Base-by-base conservation (phyloP, 1,284 basidiomycete genomes). In the Sphaerobolus stellatus region DNA sequence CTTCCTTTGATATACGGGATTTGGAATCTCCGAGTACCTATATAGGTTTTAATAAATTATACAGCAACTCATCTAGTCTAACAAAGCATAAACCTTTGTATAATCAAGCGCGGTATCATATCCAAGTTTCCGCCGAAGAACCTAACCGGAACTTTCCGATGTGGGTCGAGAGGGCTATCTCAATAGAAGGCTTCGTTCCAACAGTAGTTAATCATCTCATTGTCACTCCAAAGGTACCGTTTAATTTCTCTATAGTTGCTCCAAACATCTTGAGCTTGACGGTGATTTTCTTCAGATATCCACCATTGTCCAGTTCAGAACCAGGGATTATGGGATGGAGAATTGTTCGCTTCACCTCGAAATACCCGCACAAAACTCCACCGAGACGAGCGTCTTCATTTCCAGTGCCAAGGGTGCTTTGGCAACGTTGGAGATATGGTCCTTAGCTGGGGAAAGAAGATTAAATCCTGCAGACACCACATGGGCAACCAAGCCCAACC, bases 241-340 rank as follows among this genome's bases (percentile, higher is more conserved):
- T 38, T 22, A 38, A 22, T 22, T 38, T 38, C 36, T 38, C 36
- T 7, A n/a, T 38, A 7, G 4, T 16, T 7, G 3, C 7, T 38
- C 36, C 7, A 38, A 3, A 7, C n/a, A 38, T n/a, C 3, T 16
- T 4, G 5, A 7, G 22, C 22, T 3, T 38, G 36, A 38, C 36
- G 4, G 22, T 7, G 36, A 3, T n/a, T 3, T n/a, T 38, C n/a
- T 16, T 38, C 36, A 64, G 63, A 48, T 64, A 6, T 64, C 61
- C 7, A 64, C 63, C 7, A 44, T 64, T n/a, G 38, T 55, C 25
- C 61, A 64, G 25, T 64, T 64, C 56, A 40, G 63, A 24, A 52
- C 56, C n/a, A 51, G 62, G 5, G 63, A 65, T 50, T 65, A 52
- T 38, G 63, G 63, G 5, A 61, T 65, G 61, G 63, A 65, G 44